phyloP scores from a whole-genome alignment of 331 rosid genomes.

The Phaseolus coccineus region DNA sequence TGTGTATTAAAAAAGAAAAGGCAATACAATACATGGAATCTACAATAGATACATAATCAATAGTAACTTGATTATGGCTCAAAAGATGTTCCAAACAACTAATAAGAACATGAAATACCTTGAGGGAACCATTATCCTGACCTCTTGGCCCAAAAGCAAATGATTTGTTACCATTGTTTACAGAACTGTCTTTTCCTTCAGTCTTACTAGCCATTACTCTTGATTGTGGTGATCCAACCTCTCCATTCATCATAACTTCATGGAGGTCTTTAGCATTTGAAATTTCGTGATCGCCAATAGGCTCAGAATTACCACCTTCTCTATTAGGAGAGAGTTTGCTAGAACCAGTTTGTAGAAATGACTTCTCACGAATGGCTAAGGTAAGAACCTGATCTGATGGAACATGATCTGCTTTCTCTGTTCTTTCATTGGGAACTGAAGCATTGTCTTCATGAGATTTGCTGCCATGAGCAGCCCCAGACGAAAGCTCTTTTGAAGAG shows the following conservation, averaged over 20 bases:
- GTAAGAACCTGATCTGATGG: slow-evolving; percentile 79
- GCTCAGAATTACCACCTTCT: slow-evolving; percentile 59
- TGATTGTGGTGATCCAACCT: slow-evolving; percentile 65
- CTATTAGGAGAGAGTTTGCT: slow-evolving; percentile 52
- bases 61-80: slow-evolving; percentile 15
- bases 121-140: slow-evolving; percentile 69
- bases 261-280: slow-evolving; percentile 51
- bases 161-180: slow-evolving; percentile 59
- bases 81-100: slow-evolving; percentile 30
- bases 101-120: slow-evolving; percentile 54
- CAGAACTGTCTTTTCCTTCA: slow-evolving; percentile 69
- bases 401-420: slow-evolving; percentile 58
- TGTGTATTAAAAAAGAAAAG: neutral
- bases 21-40: slow-evolving; percentile 18
- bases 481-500: slow-evolving; percentile 59
- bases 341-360: slow-evolving; percentile 64
- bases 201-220: slow-evolving; percentile 53
- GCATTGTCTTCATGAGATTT: slow-evolving; percentile 58
- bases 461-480: slow-evolving; percentile 54
- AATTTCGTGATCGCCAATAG: slow-evolving; percentile 57
- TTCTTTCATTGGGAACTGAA: slow-evolving; percentile 58
- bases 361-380: slow-evolving; percentile 70
- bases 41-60: slow-evolving; percentile 2
- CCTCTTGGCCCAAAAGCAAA: slow-evolving; percentile 77
- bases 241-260: slow-evolving; percentile 71